phyloP scores from a whole-genome alignment of 345 rosid genomes.

The Eucalyptus polybractea region DNA sequence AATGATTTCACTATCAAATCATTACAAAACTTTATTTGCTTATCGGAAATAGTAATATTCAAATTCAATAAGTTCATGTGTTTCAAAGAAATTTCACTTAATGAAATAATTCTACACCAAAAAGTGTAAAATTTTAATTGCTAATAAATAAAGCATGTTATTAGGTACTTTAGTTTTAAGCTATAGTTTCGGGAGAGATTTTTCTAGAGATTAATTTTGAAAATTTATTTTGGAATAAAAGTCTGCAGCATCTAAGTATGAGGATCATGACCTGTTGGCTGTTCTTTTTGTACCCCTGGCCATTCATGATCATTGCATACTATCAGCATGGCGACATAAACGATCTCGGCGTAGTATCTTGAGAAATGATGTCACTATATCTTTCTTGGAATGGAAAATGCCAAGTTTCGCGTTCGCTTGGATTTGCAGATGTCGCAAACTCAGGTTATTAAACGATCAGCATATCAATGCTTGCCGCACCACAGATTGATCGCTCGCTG shows the following conservation, averaged over 20 bases:
- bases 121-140: background rate
- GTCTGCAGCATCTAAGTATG: background rate
- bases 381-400: background rate
- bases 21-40: background rate
- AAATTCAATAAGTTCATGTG: background rate
- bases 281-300: background rate
- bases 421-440: background rate
- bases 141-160: background rate
- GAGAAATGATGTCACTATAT: background rate
- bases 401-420: background rate
- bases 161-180: background rate
- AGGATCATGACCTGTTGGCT: background rate
- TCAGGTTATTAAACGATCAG: background rate
- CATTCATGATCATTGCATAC: background rate
- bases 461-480: background rate
- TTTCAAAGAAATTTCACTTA: background rate
- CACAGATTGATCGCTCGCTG: background rate
- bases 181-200: background rate
- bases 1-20: background rate
- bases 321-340: background rate
- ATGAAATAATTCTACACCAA: background rate
- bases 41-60: background rate
- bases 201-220: background rate
- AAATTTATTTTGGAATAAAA: background rate
- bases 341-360: background rate